Evolutionary conservation across 345 rosid genomes (phyloP).

Genomic region (Hevea brasiliensis): DNA sequence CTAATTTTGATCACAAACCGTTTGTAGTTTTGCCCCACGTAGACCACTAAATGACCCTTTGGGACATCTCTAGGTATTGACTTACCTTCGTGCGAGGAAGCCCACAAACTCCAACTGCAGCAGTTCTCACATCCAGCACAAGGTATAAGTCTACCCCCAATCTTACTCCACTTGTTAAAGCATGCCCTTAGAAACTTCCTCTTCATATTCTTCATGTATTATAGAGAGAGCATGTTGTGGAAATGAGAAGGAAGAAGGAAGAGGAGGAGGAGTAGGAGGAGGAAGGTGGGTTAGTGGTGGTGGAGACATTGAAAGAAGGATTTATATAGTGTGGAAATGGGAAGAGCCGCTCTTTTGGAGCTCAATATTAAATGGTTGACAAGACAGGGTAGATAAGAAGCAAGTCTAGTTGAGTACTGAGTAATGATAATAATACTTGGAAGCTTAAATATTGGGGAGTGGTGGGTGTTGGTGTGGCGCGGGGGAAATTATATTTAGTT

Average conservation of each 20-base stretch:
- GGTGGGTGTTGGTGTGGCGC: too few relatives aligned
- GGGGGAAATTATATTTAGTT: background rate
- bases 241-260: background rate
- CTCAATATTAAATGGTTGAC: slow-evolving; percentile 45
- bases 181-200: slow-evolving; percentile 44
- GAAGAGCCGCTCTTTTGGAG: slow-evolving; percentile 21
- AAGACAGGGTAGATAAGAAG: slow-evolving; percentile 40
- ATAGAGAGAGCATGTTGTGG: background rate
- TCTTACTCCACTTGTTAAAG: slow-evolving; percentile 55
- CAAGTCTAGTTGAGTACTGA: slow-evolving; percentile 14
- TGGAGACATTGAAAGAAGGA: slow-evolving; percentile 29
- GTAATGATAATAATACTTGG: slow-evolving; percentile 4
- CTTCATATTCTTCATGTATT: slow-evolving; percentile 37
- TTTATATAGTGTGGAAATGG: slow-evolving; percentile 40
- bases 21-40: slow-evolving; percentile 67
- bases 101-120: slow-evolving; percentile 43
- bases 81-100: slow-evolving; percentile 38
- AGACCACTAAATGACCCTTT: slow-evolving; percentile 77
- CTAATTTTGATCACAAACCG: slow-evolving; percentile 68
- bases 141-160: slow-evolving; percentile 45
- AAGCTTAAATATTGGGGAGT: background rate
- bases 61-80: slow-evolving; percentile 79
- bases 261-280: slow-evolving; percentile 14
- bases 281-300: slow-evolving; percentile 9
- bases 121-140: slow-evolving; percentile 48